Evolutionary conservation across 371 early-diverging fungal species (phyloP), one percentile per base, ranked within the genome.

Genomic region (Haplosporangium sp.): DNA sequence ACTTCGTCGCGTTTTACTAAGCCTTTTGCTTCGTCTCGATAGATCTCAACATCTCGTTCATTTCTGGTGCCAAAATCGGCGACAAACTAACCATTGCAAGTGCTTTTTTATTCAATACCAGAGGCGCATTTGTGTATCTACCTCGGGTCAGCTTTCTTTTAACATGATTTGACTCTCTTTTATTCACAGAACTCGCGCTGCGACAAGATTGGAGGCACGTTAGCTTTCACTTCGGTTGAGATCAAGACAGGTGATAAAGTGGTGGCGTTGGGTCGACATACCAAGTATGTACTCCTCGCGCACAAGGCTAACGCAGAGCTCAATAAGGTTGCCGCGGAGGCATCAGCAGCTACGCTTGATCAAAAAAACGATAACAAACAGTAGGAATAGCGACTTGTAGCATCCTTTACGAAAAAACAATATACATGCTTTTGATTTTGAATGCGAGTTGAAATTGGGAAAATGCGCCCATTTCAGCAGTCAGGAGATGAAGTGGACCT

Each of bases 251-350:
- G 84, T 23, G 86, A 81, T n/a, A 64, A 68, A 55, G 40, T 69
- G 76, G 86, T 90, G 56, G 89, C 88, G 9, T 72, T 84, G 23
- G 91, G 91, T 23, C 80, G 91, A 18, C 91, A 90, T 50, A 90
- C 86, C 59, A 90, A 90, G 63, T 90, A 84, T 79, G 86, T 90
- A 20, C 69, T 62, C 18, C 67, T 57, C 7, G 79, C 79, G 2
- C 79, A 72, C 51, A 54, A 62, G 46, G 36, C 55, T 2, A 77
- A 77, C 42, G 69, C 68, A 2, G 55, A 71, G n/a, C 8, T 23
- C 38, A 61, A 77, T 18, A 50, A 50, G 50, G 50, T 18, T 16
- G 50, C 14, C 4, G 16, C 50, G 2, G 50, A 50, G 18, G 50
- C 50, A 50, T 18, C 50, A 9, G 16, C 8, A 21, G 20, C 50